A percentile compares a stretch with the other conserved stretches of the same genome.
Conservation (phyloP, 2,329 filamentous ascomycete genomes). For the Trichoderma polysporum region DNA sequence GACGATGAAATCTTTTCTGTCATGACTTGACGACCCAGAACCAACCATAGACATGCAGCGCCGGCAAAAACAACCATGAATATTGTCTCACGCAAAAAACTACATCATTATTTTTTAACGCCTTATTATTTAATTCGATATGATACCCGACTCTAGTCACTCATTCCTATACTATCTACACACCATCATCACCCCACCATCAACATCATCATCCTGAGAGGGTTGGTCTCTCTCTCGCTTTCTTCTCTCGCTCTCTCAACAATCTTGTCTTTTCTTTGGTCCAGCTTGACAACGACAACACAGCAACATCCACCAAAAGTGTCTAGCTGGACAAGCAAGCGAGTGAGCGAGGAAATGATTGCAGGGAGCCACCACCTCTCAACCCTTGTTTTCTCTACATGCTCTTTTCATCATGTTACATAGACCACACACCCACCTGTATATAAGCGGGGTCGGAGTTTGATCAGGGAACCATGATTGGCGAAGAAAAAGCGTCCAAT, state of each 20-base stretch:
- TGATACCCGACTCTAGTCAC: constrained; percentile 22
- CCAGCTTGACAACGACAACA: not conserved
- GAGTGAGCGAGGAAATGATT: not conserved
- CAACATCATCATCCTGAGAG: not conserved
- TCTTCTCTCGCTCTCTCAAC: not conserved
- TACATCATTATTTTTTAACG: constrained; percentile 2
- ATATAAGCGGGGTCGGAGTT: constrained; percentile 19
- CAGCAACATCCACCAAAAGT: not conserved
- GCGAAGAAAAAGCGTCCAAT: constrained; percentile 8
- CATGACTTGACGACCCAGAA: constrained; percentile 36
- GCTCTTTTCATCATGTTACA: constrained; percentile 20
- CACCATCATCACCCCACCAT: not conserved
- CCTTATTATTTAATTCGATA: constrained; percentile 21
- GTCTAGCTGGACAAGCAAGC: not conserved
- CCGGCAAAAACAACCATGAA: constrained; percentile 14
- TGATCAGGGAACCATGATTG: constrained; percentile 14
- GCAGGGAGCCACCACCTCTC: not conserved
- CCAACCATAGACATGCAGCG: constrained; percentile 40
- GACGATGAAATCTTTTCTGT: constrained; percentile 12
- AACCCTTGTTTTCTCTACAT: constrained; percentile 16
- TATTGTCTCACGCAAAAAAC: constrained; percentile 13
- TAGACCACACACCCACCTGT: constrained; percentile 18
- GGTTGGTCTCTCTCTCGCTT: not conserved
- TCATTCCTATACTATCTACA: constrained; percentile 11
- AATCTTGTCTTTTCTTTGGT: not conserved